A percentile compares a stretch with the other conserved stretches of the same genome.
Evolutionary conservation across 2,329 filamentous ascomycete species (phyloP).

Genomic region (Phaeosphaeriaceae sp.): DNA sequence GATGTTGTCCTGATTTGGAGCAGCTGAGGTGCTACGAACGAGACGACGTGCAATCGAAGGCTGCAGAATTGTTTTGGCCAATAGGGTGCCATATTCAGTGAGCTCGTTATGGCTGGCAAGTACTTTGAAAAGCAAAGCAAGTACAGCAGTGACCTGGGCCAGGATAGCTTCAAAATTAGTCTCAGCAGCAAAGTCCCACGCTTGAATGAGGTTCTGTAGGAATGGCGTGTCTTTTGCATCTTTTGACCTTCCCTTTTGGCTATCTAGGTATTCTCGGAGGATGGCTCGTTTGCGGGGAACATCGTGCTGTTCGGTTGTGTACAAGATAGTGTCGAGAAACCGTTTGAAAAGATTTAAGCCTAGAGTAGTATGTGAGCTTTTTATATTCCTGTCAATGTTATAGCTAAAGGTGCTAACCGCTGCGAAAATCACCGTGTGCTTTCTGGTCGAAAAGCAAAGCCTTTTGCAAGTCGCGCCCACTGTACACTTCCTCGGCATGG

Average conservation of each 20-base stretch:
- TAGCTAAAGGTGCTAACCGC: conserved; percentile 21
- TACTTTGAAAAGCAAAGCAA: conserved; percentile 81
- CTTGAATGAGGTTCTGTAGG: conserved; percentile 81
- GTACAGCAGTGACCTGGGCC: conserved; percentile 78
- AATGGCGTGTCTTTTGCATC: conserved; percentile 67
- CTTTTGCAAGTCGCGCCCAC: conserved; percentile 45
- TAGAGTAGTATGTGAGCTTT: conserved; percentile 38
- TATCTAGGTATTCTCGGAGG: conserved; percentile 72
- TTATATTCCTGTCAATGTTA: neutral
- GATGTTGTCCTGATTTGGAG: conserved; percentile 83
- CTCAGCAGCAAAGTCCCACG: conserved; percentile 83
- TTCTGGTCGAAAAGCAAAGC: conserved; percentile 47
- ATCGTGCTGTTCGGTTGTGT: conserved; percentile 60
- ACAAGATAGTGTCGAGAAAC: conserved; percentile 69
- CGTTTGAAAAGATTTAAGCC: conserved; percentile 73
- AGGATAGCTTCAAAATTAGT: conserved; percentile 81
- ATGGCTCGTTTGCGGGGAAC: conserved; percentile 61
- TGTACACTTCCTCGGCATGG: conserved; percentile 38
- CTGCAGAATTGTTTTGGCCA: conserved; percentile 83
- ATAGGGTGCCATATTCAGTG: conserved; percentile 73
- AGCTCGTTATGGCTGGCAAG: conserved; percentile 77
- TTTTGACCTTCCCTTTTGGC: conserved; percentile 57
- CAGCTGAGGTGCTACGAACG: conserved; percentile 76
- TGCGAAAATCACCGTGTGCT: conserved; percentile 36
- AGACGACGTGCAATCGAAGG: conserved; percentile 81